These are phyloP conservation scores for Lentinula sp. DNA, from an alignment of 768 basidiomycete genomes.

Conservation along the genomic window DNA sequence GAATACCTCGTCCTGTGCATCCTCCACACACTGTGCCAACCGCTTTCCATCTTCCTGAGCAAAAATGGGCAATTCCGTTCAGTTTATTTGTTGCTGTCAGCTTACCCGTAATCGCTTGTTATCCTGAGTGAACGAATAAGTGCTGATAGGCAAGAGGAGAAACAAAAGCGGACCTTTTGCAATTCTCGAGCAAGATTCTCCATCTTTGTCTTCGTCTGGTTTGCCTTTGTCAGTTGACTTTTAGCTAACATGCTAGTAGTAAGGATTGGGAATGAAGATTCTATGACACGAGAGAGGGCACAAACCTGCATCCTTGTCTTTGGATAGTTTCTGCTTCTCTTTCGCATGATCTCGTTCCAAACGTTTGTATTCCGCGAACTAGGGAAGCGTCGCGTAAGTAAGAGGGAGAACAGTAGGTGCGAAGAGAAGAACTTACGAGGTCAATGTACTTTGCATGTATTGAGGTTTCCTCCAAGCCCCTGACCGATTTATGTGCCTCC, in stretches of 20 bases:
- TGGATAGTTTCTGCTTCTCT: conserved; percentile 85
- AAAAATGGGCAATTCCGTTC: conserved; percentile 13
- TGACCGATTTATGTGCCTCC: conserved; percentile 83
- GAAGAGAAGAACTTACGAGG: conserved; percentile 46
- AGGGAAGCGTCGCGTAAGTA: conserved; percentile 10
- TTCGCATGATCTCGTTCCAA: conserved; percentile 85
- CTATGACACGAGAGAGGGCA: conserved; percentile 3
- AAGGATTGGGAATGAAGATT: conserved; percentile 8
- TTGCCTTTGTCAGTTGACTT: conserved; percentile 79
- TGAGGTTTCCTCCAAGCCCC: conserved; percentile 74
- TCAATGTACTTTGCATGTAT: conserved; percentile 87
- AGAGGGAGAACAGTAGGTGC: no score
- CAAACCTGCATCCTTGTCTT: conserved; percentile 87
- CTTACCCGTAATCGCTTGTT: conserved; percentile 83
- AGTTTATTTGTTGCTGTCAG: neutral
- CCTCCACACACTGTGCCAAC: conserved; percentile 73
- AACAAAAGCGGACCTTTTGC: conserved; percentile 61
- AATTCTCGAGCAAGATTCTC: conserved; percentile 85
- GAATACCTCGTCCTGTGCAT: conserved; percentile 77
- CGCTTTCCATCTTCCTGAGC: conserved; percentile 81
- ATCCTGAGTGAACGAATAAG: conserved; percentile 43
- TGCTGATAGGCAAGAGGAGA: neutral
- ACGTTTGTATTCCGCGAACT: conserved; percentile 88
- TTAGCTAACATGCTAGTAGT: conserved; percentile 47
- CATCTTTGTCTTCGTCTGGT: conserved; percentile 85